phyloP scores from a whole-genome alignment of 805 yeast species.

The Saturnispora zaruensis region DNA sequence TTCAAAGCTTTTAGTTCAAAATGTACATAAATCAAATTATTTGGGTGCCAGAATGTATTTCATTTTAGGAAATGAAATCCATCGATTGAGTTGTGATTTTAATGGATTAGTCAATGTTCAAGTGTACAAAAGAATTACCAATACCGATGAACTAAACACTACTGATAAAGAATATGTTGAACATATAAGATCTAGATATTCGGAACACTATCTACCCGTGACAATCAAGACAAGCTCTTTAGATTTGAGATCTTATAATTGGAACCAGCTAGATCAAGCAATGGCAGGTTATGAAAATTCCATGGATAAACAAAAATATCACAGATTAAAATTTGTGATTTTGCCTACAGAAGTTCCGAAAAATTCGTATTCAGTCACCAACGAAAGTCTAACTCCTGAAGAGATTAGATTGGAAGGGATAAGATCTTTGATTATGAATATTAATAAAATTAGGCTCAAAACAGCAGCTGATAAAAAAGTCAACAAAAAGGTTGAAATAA shows the following conservation, averaged over 20 bases:
- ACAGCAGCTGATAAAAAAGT: conserved; percentile 33
- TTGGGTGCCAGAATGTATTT: conserved; percentile 62
- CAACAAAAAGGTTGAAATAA: conserved; percentile 37
- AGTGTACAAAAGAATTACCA: conserved; percentile 40
- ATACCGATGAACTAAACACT: conserved; percentile 13
- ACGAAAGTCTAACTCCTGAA: conserved; percentile 66
- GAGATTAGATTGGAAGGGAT: conserved; percentile 92
- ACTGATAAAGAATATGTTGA: conserved; percentile 36
- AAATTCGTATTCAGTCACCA: conserved; percentile 33
- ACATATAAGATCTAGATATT: conserved; percentile 70
- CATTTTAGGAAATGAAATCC: conserved; percentile 76
- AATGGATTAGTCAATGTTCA: conserved; percentile 73
- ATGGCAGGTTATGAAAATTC: conserved; percentile 88
- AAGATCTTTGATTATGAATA: conserved; percentile 51
- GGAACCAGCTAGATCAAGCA: conserved; percentile 88
- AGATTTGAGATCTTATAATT: conserved; percentile 53
- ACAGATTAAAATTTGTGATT: conserved; percentile 74
- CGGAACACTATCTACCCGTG: conserved; percentile 52
- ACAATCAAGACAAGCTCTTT: conserved; percentile 41
- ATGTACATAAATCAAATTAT: conserved; percentile 39
- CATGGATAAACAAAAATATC: conserved; percentile 43
- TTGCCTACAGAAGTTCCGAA: conserved; percentile 70
- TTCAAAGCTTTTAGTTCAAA: conserved; percentile 44
- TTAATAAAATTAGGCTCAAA: conserved; percentile 49
- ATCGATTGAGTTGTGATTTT: conserved; percentile 66